phyloP scores from a whole-genome alignment of 768 basidiomycete species.

The Botryobasidium botryosum region DNA sequence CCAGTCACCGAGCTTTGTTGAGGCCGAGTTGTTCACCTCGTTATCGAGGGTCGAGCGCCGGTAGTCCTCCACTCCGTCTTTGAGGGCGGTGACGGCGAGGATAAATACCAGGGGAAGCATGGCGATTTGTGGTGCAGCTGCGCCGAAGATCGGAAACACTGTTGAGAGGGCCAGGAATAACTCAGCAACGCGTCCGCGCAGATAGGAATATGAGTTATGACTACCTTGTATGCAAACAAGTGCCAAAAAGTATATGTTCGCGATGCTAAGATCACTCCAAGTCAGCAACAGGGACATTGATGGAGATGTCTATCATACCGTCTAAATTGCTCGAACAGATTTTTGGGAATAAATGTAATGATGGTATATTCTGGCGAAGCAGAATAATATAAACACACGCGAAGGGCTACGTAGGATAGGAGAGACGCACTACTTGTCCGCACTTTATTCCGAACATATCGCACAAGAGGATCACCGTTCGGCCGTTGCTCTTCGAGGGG shows the following conservation, averaged over 20 bases:
- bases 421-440: constrained; percentile 66
- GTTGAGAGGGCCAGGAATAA: constrained; percentile 10
- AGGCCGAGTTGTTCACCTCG: constrained; percentile 86
- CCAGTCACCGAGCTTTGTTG: constrained; percentile 81
- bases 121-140: constrained; percentile 62
- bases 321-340: constrained; percentile 87
- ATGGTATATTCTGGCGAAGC: constrained; percentile 61
- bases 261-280: constrained; percentile 34
- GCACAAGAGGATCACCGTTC: constrained; percentile 56
- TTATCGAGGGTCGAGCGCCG: constrained; percentile 78
- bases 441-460: constrained; percentile 88
- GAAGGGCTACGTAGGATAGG: too few species aligned
- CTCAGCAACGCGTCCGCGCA: not conserved
- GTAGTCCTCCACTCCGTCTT: constrained; percentile 93
- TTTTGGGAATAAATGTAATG: constrained; percentile 83
- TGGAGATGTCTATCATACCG: constrained; percentile 30
- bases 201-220: constrained; percentile 14
- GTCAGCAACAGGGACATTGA: constrained; percentile 5
- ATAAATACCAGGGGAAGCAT: constrained; percentile 81
- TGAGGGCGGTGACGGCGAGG: constrained; percentile 74
- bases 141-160: constrained; percentile 88
- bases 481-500: constrained; percentile 46
- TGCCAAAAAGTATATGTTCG: constrained; percentile 82
- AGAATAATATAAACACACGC: not conserved
- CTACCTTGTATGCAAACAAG: constrained; percentile 64